Evolutionary conservation across 306 rosid species (phyloP).

Genomic region (Casuarina equisetifolia): DNA sequence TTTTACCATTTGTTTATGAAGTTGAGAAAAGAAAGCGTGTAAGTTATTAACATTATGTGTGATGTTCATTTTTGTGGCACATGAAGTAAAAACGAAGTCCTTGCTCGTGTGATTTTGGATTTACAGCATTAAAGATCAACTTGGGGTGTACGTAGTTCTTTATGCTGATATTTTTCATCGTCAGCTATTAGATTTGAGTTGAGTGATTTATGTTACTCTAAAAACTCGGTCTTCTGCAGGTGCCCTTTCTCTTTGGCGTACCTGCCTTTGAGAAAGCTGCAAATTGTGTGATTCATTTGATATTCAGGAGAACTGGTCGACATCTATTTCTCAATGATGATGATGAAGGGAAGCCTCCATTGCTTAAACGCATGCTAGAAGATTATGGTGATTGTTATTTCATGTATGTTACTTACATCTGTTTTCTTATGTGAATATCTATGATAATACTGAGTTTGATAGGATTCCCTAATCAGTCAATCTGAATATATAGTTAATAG

Average conservation of each 20-base stretch:
- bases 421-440: not conserved
- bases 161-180: not conserved
- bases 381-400: slow-evolving; percentile 62
- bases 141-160: not conserved
- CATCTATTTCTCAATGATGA: slow-evolving; percentile 88
- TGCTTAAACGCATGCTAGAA: slow-evolving; percentile 86
- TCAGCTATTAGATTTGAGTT: not conserved
- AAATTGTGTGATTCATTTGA: slow-evolving; percentile 71
- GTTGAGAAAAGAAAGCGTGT: not conserved
- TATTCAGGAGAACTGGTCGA: slow-evolving; percentile 95
- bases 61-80: not conserved
- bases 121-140: not conserved
- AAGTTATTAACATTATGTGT: not conserved
- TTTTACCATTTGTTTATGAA: not conserved
- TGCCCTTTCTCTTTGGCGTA: slow-evolving; percentile 96
- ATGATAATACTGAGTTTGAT: slow-evolving; percentile 12
- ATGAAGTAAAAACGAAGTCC: not conserved
- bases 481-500: not conserved
- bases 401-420: slow-evolving; percentile 59
- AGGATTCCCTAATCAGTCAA: slow-evolving; percentile 4
- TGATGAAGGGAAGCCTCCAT: slow-evolving; percentile 83
- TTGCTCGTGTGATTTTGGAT: not conserved
- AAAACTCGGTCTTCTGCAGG: slow-evolving; percentile 47
- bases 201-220: slow-evolving; percentile 6
- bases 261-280: slow-evolving; percentile 81